Percentiles rank a stretch among this genome's conserved stretches.
Conservation (phyloP, 2,329 filamentous ascomycete genomes). For the Calcarisporium arbuscula region DNA sequence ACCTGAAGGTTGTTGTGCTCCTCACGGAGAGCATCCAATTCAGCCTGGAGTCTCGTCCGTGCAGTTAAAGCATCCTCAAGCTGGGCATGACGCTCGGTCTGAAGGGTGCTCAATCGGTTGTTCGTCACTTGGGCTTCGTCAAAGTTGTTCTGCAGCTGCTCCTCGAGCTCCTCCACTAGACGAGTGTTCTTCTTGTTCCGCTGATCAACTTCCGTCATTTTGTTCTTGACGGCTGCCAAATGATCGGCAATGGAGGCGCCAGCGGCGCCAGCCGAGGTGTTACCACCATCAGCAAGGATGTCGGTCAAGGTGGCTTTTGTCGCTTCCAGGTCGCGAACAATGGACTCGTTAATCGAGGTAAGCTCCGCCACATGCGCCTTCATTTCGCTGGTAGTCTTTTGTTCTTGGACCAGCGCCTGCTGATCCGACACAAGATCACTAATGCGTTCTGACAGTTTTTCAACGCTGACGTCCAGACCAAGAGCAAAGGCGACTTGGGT, state of each 20-base stretch:
- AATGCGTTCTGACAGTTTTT: slow-evolving; percentile 59
- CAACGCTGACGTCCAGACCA: slow-evolving; percentile 58
- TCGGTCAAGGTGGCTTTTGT: slow-evolving; percentile 49
- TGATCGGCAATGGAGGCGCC: slow-evolving; percentile 47
- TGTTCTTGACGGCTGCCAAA: slow-evolving; percentile 57
- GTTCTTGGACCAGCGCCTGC: slow-evolving; percentile 52
- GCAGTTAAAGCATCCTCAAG: slow-evolving; percentile 71
- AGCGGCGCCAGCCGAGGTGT: slow-evolving; percentile 24
- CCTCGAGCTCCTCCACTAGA: slow-evolving; percentile 91
- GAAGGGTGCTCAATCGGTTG: slow-evolving; percentile 78
- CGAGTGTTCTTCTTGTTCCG: slow-evolving; percentile 86
- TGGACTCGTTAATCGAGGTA: slow-evolving; percentile 49
- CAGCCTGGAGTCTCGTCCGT: slow-evolving; percentile 55
- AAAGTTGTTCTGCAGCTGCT: slow-evolving; percentile 91
- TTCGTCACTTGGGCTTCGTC: slow-evolving; percentile 82
- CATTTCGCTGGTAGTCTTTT: slow-evolving; percentile 52
- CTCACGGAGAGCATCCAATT: slow-evolving; percentile 60
- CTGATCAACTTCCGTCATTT: slow-evolving; percentile 54
- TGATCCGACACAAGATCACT: slow-evolving; percentile 51
- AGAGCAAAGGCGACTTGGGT: slow-evolving; percentile 55
- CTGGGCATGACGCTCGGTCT: slow-evolving; percentile 66
- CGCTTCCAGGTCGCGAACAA: slow-evolving; percentile 56
- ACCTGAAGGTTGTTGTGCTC: slow-evolving; percentile 76
- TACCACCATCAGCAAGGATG: slow-evolving; percentile 45
- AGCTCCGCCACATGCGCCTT: slow-evolving; percentile 50